These are phyloP conservation scores for Nannochloropsis granulata DNA, from an alignment of 108 stramenopile species.

Conservation along the genomic window DNA sequence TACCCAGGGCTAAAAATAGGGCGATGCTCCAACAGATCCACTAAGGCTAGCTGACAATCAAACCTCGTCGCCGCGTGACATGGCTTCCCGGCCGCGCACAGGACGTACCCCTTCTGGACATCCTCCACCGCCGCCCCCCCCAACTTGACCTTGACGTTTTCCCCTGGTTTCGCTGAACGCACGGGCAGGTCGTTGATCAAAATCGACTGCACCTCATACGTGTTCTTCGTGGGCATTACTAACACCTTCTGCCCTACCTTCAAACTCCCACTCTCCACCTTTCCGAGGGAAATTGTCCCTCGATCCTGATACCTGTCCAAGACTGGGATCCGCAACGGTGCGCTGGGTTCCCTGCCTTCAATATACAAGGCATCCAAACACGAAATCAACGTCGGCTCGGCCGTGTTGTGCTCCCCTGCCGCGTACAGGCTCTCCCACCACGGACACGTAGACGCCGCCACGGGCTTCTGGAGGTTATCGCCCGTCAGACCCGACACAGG, in stretches of 20 bases:
- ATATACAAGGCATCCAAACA: constrained; percentile 59
- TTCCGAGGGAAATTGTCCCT: constrained; percentile 60
- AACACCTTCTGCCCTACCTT: constrained; percentile 68
- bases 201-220: constrained; percentile 79
- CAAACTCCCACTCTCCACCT: constrained; percentile 89
- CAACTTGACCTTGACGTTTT: constrained; percentile 87
- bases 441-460: constrained; percentile 52
- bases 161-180: constrained; percentile 80
- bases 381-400: constrained; percentile 48
- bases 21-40: constrained; percentile 91
- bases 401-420: constrained; percentile 71
- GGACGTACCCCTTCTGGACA: constrained; percentile 86
- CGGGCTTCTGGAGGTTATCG: constrained; percentile 84
- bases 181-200: constrained; percentile 65
- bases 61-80: constrained; percentile 45
- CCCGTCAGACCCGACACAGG: constrained; percentile 92
- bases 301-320: constrained; percentile 91
- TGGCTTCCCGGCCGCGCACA: constrained; percentile 54
- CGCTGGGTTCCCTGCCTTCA: constrained; percentile 55
- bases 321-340: constrained; percentile 80
- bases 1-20: constrained; percentile 89
- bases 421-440: constrained; percentile 75
- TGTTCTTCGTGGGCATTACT: constrained; percentile 78
- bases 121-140: constrained; percentile 58
- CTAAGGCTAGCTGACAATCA: constrained; percentile 47